Conservation (phyloP, 768 basidiomycete genomes). For the Pleurotus salmoneostramineus region DNA sequence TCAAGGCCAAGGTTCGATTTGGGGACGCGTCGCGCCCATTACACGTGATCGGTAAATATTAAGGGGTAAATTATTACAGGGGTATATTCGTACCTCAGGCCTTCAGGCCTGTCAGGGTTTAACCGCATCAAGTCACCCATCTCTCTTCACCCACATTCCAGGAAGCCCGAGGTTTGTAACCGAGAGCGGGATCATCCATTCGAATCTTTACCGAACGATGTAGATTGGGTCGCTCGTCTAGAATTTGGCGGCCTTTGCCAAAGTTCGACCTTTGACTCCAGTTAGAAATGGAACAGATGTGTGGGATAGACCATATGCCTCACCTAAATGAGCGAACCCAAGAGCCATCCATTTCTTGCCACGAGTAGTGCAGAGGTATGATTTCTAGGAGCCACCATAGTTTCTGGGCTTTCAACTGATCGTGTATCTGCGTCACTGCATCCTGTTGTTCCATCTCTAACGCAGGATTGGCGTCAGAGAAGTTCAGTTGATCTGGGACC, state of each 20-base stretch:
- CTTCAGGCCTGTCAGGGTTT: too few species aligned
- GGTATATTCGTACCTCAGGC: too few species aligned
- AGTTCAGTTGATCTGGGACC: neutral
- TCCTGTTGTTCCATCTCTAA: constrained; percentile 26
- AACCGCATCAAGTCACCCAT: constrained; percentile 30
- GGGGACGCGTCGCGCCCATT: too few species aligned
- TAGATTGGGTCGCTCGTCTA: constrained; percentile 45
- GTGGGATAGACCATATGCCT: constrained; percentile 16
- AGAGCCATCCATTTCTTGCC: constrained; percentile 49
- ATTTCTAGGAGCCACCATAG: constrained; percentile 77
- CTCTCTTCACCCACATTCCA: constrained; percentile 44
- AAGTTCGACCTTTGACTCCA: constrained; percentile 39
- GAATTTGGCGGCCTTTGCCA: constrained; percentile 53
- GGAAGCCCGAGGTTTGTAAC: constrained; percentile 56
- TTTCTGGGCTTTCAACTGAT: constrained; percentile 37
- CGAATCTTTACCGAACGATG: constrained; percentile 62
- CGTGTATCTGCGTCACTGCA: constrained; percentile 50
- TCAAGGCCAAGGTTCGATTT: too few species aligned
- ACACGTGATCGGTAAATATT: too few species aligned
- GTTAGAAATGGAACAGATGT: neutral
- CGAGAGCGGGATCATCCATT: constrained; percentile 39
- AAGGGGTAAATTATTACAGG: too few species aligned
- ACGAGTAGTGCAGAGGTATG: constrained; percentile 46
- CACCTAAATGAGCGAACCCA: constrained; percentile 59
- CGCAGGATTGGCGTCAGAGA: neutral